Evolutionary conservation across 305 asterid genomes (phyloP).

Genomic region (Rubia balearica): DNA sequence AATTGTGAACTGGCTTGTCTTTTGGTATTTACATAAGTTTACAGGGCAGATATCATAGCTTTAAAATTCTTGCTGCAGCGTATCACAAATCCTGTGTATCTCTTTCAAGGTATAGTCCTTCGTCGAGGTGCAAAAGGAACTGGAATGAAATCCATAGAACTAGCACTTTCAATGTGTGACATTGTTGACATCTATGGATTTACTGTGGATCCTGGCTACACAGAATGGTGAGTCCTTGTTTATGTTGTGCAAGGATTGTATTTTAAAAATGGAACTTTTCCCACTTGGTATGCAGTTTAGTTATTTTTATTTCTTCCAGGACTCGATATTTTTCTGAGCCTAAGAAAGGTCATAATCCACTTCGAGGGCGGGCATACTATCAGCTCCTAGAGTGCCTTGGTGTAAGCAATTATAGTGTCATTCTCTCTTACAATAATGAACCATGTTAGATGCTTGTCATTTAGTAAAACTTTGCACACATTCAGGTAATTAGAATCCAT

Average conservation of each 20-base stretch:
- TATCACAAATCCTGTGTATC: constrained; percentile 88
- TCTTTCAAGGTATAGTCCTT: constrained; percentile 94
- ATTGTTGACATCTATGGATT: constrained; percentile 90
- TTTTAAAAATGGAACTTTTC: neutral
- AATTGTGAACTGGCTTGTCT: neutral
- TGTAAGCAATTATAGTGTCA: constrained; percentile 33
- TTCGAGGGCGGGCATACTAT: constrained; percentile 96
- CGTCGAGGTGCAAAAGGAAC: constrained; percentile 99
- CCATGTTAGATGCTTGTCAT: neutral
- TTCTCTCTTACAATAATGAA: neutral
- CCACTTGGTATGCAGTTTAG: neutral
- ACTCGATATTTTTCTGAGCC: constrained; percentile 93
- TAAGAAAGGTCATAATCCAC: constrained; percentile 97
- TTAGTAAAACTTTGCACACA: neutral
- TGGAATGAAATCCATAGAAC: constrained; percentile 97
- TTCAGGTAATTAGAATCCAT: constrained; percentile 90
- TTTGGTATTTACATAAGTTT: neutral
- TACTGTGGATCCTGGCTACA: constrained; percentile 98
- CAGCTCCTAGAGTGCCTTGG: constrained; percentile 99
- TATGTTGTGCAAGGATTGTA: neutral
- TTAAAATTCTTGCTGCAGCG: constrained; percentile 30
- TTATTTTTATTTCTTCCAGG: constrained; percentile 33
- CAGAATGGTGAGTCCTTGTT: constrained; percentile 65
- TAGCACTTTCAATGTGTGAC: constrained; percentile 98
- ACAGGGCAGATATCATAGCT: neutral